Conservation (phyloP, 306 rosid genomes). For the Quercus gilva region DNA sequence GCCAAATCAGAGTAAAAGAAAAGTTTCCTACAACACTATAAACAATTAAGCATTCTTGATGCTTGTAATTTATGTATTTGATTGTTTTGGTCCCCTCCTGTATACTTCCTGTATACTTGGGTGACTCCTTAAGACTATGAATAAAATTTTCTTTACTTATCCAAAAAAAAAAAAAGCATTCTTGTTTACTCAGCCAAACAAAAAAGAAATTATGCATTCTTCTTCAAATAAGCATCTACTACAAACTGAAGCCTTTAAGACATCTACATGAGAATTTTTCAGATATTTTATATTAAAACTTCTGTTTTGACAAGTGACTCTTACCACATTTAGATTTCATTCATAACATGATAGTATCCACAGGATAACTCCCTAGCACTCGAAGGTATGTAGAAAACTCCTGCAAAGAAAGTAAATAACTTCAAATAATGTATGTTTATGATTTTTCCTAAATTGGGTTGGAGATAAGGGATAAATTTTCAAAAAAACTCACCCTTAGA, state of each 20-base stretch:
- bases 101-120: too few relatives aligned
- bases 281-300: background rate
- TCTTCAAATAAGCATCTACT: background rate
- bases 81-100: too few relatives aligned
- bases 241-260: background rate
- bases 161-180: too few relatives aligned
- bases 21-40: background rate
- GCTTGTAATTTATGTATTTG: too few relatives aligned
- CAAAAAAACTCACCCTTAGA: constrained; percentile 45
- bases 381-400: constrained; percentile 93
- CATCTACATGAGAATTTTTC: background rate
- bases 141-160: too few relatives aligned
- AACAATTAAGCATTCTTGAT: background rate
- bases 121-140: too few relatives aligned
- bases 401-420: constrained; percentile 39
- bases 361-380: constrained; percentile 97
- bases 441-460: constrained; percentile 15
- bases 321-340: constrained; percentile 25
- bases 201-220: background rate
- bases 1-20: background rate
- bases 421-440: constrained; percentile 11
- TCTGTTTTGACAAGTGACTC: background rate
- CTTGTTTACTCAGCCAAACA: too few relatives aligned
- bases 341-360: constrained; percentile 62
- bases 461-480: background rate